Percentiles rank a stretch among this genome's conserved stretches.
Evolutionary conservation across 768 basidiomycete species (phyloP).

Genomic region (Amanita thiersii): DNA sequence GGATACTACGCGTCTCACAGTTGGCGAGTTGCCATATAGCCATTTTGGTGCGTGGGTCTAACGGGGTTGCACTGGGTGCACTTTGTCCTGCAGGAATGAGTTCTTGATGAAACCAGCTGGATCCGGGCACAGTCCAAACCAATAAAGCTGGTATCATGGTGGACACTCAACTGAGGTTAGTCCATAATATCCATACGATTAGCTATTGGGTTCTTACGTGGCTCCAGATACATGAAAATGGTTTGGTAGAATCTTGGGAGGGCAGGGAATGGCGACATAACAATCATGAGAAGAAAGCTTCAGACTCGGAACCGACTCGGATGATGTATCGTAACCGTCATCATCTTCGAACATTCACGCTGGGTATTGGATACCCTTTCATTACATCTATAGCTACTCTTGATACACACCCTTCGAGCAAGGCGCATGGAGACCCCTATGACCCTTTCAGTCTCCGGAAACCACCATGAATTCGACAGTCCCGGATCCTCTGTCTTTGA

Average conservation of each 20-base stretch:
- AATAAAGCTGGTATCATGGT: constrained; percentile 43
- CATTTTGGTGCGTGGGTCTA: constrained; percentile 43
- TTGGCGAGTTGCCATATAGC: constrained; percentile 56
- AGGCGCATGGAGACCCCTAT: constrained; percentile 1
- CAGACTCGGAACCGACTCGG: not conserved
- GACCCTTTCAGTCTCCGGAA: constrained; percentile 11
- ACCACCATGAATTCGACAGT: constrained; percentile 29
- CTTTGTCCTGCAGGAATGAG: constrained; percentile 36
- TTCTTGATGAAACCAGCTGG: constrained; percentile 52
- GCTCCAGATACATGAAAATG: constrained; percentile 53
- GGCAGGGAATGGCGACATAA: constrained; percentile 33
- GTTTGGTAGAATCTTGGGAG: constrained; percentile 48
- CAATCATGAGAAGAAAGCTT: not conserved
- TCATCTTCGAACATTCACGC: too few relatives aligned
- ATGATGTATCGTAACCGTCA: too few relatives aligned
- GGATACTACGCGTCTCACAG: constrained; percentile 25
- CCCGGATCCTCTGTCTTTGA: constrained; percentile 74
- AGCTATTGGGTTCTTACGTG: constrained; percentile 27
- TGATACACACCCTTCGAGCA: too few relatives aligned
- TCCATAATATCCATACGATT: not conserved
- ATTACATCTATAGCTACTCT: too few relatives aligned
- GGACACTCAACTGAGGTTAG: constrained; percentile 27
- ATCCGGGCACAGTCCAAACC: constrained; percentile 42
- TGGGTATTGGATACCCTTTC: too few relatives aligned
- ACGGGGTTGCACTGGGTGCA: constrained; percentile 1